A percentile compares a stretch with the other conserved stretches of the same genome.
These are phyloP conservation scores for Clathrospora elynae DNA, from an alignment of 2,329 filamentous ascomycete species.

Conservation along the genomic window DNA sequence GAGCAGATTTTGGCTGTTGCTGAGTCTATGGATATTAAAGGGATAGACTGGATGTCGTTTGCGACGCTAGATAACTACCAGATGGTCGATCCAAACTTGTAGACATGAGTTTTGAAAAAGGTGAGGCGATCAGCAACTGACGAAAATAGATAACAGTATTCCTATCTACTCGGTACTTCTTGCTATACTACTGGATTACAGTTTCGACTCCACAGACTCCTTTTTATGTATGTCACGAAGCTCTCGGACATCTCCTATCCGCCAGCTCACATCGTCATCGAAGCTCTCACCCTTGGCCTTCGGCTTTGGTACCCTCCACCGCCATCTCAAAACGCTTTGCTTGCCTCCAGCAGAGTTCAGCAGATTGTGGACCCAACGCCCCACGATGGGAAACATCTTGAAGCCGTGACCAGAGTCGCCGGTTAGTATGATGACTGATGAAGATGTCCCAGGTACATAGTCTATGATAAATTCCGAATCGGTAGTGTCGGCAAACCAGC, in stretches of 20 bases:
- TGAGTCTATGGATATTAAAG: constrained; percentile 53
- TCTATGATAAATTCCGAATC: constrained; percentile 67
- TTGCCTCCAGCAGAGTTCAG: constrained; percentile 47
- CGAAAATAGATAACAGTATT: too few relatives aligned
- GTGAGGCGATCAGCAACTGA: too few relatives aligned
- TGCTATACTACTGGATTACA: constrained; percentile 16
- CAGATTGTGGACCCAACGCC: constrained; percentile 58
- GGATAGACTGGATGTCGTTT: constrained; percentile 56
- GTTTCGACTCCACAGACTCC: constrained; percentile 18
- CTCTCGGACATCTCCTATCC: constrained; percentile 48
- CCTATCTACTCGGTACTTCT: too few relatives aligned
- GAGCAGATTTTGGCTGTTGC: constrained; percentile 57
- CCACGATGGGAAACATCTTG: constrained; percentile 67
- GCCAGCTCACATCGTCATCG: constrained; percentile 57
- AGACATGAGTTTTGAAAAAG: neutral
- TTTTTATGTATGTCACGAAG: constrained; percentile 24
- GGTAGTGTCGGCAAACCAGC: constrained; percentile 67
- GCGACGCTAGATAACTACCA: constrained; percentile 52
- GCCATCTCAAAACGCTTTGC: constrained; percentile 57
- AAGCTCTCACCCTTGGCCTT: constrained; percentile 43
- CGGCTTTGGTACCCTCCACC: constrained; percentile 54
- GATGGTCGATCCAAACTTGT: constrained; percentile 20
- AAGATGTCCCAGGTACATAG: constrained; percentile 57
- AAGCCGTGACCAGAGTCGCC: constrained; percentile 68
- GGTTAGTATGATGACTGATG: constrained; percentile 57